Evolutionary conservation across 129 eudicot genomes (phyloP).

Genomic region (Escallonia herrerae): DNA sequence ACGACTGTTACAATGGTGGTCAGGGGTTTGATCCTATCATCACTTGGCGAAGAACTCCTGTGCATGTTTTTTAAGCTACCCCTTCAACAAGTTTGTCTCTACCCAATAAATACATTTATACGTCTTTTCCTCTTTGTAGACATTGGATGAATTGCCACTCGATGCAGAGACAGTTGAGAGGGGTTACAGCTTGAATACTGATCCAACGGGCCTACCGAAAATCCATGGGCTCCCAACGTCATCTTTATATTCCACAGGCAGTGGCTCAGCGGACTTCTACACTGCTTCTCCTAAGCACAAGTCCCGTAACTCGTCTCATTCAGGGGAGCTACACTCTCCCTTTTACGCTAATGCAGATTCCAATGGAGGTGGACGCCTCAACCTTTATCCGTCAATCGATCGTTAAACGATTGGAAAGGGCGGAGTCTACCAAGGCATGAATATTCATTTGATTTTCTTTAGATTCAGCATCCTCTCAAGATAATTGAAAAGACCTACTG

Average conservation of each 20-base stretch:
- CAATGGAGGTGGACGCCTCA: slow-evolving; percentile 65
- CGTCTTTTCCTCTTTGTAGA: slow-evolving; percentile 26
- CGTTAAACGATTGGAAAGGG: slow-evolving; percentile 4
- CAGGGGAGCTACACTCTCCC: slow-evolving; percentile 72
- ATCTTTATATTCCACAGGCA: slow-evolving; percentile 44
- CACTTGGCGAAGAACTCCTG: too few relatives aligned
- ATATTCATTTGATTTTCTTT: slow-evolving; percentile 10
- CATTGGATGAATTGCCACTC: slow-evolving; percentile 86
- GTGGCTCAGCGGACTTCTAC: slow-evolving; percentile 57
- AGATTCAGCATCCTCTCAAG: neutral
- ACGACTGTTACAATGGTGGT: too few relatives aligned
- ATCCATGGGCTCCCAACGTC: slow-evolving; percentile 71
- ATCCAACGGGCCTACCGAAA: slow-evolving; percentile 85
- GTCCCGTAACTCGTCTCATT: slow-evolving; percentile 84
- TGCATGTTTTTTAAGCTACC: too few relatives aligned
- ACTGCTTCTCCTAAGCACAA: slow-evolving; percentile 60
- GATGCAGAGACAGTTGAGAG: slow-evolving; percentile 91
- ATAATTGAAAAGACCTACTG: neutral
- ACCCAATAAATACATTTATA: too few relatives aligned
- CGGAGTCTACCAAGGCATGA: neutral
- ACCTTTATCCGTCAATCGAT: slow-evolving; percentile 53
- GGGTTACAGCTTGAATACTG: slow-evolving; percentile 71
- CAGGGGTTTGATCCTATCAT: too few relatives aligned
- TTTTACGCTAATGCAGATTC: slow-evolving; percentile 40
- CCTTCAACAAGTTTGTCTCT: too few relatives aligned